A percentile compares a stretch with the other conserved stretches of the same genome.
These are phyloP conservation scores for Capronia epimyces DNA, from an alignment of 2,329 filamentous ascomycete genomes.

Conservation along the genomic window DNA sequence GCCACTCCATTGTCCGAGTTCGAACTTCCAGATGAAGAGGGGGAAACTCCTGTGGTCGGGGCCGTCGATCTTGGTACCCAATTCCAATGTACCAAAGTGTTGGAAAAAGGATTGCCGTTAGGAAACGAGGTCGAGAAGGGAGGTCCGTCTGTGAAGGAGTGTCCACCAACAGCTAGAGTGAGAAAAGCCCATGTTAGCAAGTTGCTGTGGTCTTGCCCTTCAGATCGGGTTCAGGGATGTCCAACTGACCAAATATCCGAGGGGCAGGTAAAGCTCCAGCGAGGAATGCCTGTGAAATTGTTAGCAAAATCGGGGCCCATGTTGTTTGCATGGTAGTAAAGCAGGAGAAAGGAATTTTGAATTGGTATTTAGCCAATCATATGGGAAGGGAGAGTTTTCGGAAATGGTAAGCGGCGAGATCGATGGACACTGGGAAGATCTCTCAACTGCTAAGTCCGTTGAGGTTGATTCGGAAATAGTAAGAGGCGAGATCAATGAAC, in stretches of 20 bases:
- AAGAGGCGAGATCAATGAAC: not conserved
- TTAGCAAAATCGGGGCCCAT: conserved; percentile 20
- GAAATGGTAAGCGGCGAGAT: not conserved
- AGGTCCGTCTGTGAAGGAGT: conserved; percentile 4
- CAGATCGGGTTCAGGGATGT: conserved; percentile 2
- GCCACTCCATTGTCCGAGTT: not conserved
- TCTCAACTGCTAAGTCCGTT: not conserved
- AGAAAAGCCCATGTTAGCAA: conserved; percentile 6
- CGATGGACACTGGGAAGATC: not conserved
- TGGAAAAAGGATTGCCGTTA: conserved; percentile 5
- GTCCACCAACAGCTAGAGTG: conserved; percentile 3
- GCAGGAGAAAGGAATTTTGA: not conserved
- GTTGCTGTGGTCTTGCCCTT: not conserved
- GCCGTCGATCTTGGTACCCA: not conserved
- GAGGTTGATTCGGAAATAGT: not conserved
- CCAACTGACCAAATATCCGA: conserved; percentile 16
- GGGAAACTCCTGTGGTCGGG: not conserved
- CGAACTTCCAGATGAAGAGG: not conserved
- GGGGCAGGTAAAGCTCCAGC: conserved; percentile 21
- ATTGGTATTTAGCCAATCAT: not conserved
- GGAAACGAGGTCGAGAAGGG: conserved; percentile 2
- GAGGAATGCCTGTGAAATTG: conserved; percentile 22
- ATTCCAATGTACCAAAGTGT: not conserved
- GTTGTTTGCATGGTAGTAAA: conserved; percentile 10
- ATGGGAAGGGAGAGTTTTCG: not conserved